A percentile compares a stretch with the other conserved stretches of the same genome.
Evolutionary conservation across 768 basidiomycete species (phyloP).

Genomic region (Inosperma sp.): DNA sequence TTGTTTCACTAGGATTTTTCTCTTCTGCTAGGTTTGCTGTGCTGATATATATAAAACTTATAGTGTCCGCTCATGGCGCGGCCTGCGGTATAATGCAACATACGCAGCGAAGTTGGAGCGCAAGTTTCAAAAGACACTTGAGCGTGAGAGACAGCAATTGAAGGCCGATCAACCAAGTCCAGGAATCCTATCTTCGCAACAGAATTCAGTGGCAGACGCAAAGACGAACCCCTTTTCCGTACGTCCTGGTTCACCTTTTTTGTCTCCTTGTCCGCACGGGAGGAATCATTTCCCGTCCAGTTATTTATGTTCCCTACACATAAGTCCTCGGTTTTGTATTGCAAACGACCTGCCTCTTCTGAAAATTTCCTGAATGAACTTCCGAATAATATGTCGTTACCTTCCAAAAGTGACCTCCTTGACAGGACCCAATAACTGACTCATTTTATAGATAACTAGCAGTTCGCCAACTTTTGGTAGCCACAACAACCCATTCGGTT

Average conservation of each 20-base stretch:
- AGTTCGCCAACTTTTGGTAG: slow-evolving; percentile 22
- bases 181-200: slow-evolving; percentile 9
- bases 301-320: neutral
- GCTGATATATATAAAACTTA: slow-evolving; percentile 10
- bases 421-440: neutral
- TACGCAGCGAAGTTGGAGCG: slow-evolving; percentile 72
- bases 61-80: slow-evolving; percentile 82
- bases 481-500: slow-evolving; percentile 37
- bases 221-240: slow-evolving; percentile 25
- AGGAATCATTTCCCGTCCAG: neutral
- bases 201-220: slow-evolving; percentile 12
- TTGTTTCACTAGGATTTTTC: neutral
- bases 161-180: slow-evolving; percentile 35
- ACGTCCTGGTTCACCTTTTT: slow-evolving; percentile 8
- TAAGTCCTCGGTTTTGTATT: neutral
- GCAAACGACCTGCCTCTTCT: neutral
- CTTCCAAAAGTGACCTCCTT: too few species aligned
- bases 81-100: slow-evolving; percentile 61
- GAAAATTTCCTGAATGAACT: neutral
- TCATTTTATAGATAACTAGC: slow-evolving; percentile 15
- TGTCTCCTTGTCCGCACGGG: slow-evolving; percentile 6
- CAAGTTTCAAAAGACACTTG: slow-evolving; percentile 28
- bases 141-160: slow-evolving; percentile 39
- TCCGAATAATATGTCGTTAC: too few species aligned
- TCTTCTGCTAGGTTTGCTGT: neutral